These are phyloP conservation scores for Phytophthora lateralis DNA, from an alignment of 352 stramenopile species.

Conservation along the genomic window DNA sequence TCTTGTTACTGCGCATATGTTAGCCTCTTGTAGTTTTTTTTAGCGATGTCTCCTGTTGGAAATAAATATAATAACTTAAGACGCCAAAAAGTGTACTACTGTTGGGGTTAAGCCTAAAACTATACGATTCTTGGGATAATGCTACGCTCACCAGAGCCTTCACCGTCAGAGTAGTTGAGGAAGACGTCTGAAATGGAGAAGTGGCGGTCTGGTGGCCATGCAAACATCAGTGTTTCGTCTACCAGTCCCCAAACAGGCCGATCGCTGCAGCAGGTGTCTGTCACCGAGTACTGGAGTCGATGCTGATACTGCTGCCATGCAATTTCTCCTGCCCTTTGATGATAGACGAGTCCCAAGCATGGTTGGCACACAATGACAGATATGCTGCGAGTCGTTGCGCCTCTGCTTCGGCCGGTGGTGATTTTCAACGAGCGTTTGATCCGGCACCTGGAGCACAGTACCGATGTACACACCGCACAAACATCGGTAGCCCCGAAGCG, in stretches of 20 bases:
- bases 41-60: too few species aligned
- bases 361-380: constrained; percentile 11
- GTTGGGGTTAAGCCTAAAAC: neutral
- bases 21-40: too few species aligned
- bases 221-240: constrained; percentile 19
- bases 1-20: too few species aligned
- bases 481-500: neutral
- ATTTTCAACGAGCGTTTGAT: constrained; percentile 20
- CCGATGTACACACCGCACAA: constrained; percentile 8
- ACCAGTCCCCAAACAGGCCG: constrained; percentile 14
- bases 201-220: constrained; percentile 12
- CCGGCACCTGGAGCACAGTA: constrained; percentile 18
- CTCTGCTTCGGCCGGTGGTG: constrained; percentile 11
- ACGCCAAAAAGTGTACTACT: too few species aligned
- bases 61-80: too few species aligned
- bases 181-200: constrained; percentile 20
- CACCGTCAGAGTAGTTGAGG: constrained; percentile 1
- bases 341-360: constrained; percentile 4
- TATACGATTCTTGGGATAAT: neutral
- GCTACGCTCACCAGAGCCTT: constrained; percentile 1
- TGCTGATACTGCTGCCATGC: constrained; percentile 23
- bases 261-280: constrained; percentile 15
- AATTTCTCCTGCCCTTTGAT: constrained; percentile 11
- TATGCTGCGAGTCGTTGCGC: constrained; percentile 9
- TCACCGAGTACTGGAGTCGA: constrained; percentile 10